Evolutionary conservation across 2,329 filamentous ascomycete genomes (phyloP), one percentile per base, ranked within the genome.

Genomic region (Fusarium vanettenii): DNA sequence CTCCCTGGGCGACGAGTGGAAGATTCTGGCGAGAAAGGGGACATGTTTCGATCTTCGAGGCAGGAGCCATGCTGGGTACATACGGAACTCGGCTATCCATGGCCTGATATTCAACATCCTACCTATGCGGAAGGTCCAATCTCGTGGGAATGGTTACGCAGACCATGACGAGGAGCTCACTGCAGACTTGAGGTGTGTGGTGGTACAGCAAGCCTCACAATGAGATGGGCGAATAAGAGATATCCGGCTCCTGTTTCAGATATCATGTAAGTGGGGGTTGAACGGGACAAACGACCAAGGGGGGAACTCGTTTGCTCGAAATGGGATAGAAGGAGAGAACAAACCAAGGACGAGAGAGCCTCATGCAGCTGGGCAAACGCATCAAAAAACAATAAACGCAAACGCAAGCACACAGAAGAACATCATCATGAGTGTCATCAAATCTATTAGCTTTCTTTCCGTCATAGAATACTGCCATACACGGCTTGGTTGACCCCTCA

Each of bases 401-500:
- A 25, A 25, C 59, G 18, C 16, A 41, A 35, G 13, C 45, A 39
- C 60, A 64, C 62, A 13, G 11, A 41, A 41, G 13, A 45, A 45
- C 57, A 70, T 66, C 52, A 59, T 61, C 43, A 39, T 75, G 64
- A 74, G 65, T 75, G 73, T 78, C 76, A 78, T 78, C 76, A 78
- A 67, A 78, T 78, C 76, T 78, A 78, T 78, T 78, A 78, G 74
- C 76, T 77, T 78, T 76, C 75, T 76, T 78, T 78, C 75, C 75
- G 52, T 78, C 76, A 69, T 78, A 78, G 76, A 77, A 77, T 78
- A 78, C 75, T 78, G 75, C 76, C 76, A 69, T 78, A 79, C 74
- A 79, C 74, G 60, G 76, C 78, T 75, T 77, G 70, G 69, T 70
- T 35, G 64, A 71, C 74, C 65, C 45, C 29, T 50, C 69, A 64